Percentiles rank a stretch among this genome's conserved stretches.
phyloP scores from a whole-genome alignment of 2,329 filamentous ascomycete genomes.

The Clathrospora elynae region DNA sequence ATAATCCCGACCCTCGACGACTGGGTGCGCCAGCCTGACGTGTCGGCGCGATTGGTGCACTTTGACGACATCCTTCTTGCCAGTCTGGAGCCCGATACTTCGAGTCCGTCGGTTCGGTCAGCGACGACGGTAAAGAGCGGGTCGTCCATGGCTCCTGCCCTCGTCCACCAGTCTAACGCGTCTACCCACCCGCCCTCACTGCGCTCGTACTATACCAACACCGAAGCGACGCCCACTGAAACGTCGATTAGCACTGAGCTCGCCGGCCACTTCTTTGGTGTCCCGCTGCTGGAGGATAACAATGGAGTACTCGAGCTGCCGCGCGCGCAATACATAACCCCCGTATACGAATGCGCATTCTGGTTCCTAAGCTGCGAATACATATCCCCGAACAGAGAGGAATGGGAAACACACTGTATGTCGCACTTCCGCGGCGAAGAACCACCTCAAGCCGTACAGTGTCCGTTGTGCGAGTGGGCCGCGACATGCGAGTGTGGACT shows the following conservation, averaged over 20 bases:
- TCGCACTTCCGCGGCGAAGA: conserved; percentile 43
- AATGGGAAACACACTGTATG: conserved; percentile 42
- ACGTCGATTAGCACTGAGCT: conserved; percentile 36
- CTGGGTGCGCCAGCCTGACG: conserved; percentile 35
- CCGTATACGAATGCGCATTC: conserved; percentile 41
- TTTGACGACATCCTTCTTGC: conserved; percentile 19
- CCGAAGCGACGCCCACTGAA: conserved; percentile 33
- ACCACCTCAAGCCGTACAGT: conserved; percentile 37
- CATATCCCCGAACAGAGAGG: conserved; percentile 23
- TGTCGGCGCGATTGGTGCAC: conserved; percentile 35
- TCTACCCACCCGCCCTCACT: conserved; percentile 34
- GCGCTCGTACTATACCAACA: conserved; percentile 26
- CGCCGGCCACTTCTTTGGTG: conserved; percentile 26
- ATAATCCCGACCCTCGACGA: conserved; percentile 27
- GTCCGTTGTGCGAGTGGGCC: conserved; percentile 42
- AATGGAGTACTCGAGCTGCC: conserved; percentile 37
- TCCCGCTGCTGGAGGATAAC: conserved; percentile 33
- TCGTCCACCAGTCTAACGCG: conserved; percentile 33
- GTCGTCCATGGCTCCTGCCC: conserved; percentile 42
- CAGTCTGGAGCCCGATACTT: conserved; percentile 17
- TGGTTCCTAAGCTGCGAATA: conserved; percentile 42
- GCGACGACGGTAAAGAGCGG: conserved; percentile 14
- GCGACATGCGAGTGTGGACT: conserved; percentile 18
- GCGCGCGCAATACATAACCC: conserved; percentile 6
- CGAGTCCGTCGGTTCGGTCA: conserved; percentile 20